Base-by-base conservation (phyloP, 495 filamentous ascomycete species). In the Aspergillus affinis region DNA sequence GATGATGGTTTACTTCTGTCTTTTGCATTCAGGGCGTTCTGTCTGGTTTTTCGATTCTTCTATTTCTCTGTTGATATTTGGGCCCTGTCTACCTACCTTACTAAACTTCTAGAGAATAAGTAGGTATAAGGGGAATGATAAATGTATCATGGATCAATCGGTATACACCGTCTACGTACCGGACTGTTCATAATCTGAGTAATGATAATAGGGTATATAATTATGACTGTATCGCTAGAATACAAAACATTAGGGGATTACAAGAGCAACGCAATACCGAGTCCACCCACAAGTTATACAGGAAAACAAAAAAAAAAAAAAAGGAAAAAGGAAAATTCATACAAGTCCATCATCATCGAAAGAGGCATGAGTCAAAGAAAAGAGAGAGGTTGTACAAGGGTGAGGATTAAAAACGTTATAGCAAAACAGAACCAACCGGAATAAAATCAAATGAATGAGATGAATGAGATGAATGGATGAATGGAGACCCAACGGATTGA, bases 201-300 rank as follows among this genome's bases (percentile, higher is more conserved):
- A 12, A 49, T 49, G 47, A 27, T 52, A 32, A 27, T 10, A 29
- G 50, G 23, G 23, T 52, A 52, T 52, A 52, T 61, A 20, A 54
- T 30, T 30, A 54, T 50, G 67, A 63, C 61, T 55, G 3, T 44
- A 18, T 52, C 70, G 69, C 73, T 74, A 72, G 60, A 66, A 59
- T 74, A 70, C 65, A 72, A 48, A 49, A 64, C 51, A 62, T 69
- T 54, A 41, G 36, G 65, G 48, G 55, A 50, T 59, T 26, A 26
- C 23, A 62, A 48, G 64, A 64, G 20, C 55, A 61, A 55, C 36
- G 52, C 55, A 60, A 20, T 48, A 48, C 47, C 56, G 20, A 23
- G 30, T 44, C 60, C 60, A 55, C 45, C 61, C 53, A 51, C 48
- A 54, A 62, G 44, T 30, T 50, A 47, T 59, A 65, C 55, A 63